Conservation (phyloP, 179 eudicot genomes). For the Beta macrorhiza region DNA sequence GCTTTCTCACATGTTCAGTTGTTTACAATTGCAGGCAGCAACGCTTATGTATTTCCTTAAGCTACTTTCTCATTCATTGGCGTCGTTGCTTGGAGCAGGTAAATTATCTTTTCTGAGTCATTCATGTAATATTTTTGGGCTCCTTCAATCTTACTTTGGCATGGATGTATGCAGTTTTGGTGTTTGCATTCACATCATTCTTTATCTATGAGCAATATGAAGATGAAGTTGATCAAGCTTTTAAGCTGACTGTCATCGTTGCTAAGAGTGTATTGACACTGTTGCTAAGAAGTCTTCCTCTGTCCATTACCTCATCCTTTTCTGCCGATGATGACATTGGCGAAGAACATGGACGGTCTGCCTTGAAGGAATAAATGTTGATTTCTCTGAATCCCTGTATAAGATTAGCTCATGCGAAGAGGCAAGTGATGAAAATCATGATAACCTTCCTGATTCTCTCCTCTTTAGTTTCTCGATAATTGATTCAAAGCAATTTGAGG, state of each 20-base stretch:
- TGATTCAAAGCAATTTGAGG: not conserved
- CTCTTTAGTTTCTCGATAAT: not conserved
- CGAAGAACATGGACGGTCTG: constrained; percentile 1
- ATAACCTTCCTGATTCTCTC: not conserved
- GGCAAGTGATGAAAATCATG: constrained; percentile 5
- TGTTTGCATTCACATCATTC: constrained; percentile 62
- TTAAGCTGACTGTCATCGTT: constrained; percentile 28
- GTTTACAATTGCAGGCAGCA: constrained; percentile 49
- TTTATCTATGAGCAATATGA: constrained; percentile 92
- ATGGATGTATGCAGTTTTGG: constrained; percentile 55
- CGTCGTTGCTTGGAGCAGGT: constrained; percentile 62
- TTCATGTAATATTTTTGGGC: not conserved
- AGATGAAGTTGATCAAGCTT: constrained; percentile 51
- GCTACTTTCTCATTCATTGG: constrained; percentile 49
- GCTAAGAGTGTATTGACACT: constrained; percentile 31
- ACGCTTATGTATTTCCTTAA: constrained; percentile 49
- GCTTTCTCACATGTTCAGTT: not conserved
- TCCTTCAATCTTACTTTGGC: constrained; percentile 16
- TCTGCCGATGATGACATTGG: constrained; percentile 24
- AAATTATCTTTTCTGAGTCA: constrained; percentile 2
- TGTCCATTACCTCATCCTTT: constrained; percentile 33
- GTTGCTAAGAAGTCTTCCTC: constrained; percentile 40
- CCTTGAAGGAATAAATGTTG: constrained; percentile 15
- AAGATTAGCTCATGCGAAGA: constrained; percentile 5
- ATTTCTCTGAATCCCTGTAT: not conserved